Percentiles rank a stretch among this genome's conserved stretches.
phyloP scores from a whole-genome alignment of 2,329 filamentous ascomycete genomes.

The Microsporum canis region DNA sequence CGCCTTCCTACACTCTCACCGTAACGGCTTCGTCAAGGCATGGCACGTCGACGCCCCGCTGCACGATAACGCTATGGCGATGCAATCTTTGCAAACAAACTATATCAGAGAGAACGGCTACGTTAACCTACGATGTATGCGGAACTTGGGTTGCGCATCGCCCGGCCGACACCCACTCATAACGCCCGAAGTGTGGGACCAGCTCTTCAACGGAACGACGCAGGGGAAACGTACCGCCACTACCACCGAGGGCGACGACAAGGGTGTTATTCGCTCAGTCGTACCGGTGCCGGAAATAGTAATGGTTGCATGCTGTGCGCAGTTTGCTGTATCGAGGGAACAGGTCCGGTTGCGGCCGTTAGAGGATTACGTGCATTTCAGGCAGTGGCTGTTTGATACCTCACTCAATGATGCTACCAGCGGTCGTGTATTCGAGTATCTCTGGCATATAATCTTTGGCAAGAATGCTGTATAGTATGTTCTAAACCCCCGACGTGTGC shows the following conservation, averaged over 20 bases:
- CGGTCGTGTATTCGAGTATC: conserved; percentile 48
- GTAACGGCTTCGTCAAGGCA: conserved; percentile 25
- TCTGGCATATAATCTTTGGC: conserved; percentile 47
- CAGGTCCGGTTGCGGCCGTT: conserved; percentile 36
- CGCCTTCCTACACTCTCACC: conserved; percentile 36
- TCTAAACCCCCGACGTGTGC: background rate
- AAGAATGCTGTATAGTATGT: conserved; percentile 20
- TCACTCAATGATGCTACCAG: conserved; percentile 40
- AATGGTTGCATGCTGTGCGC: conserved; percentile 46
- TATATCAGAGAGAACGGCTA: conserved; percentile 41
- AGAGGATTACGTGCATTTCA: conserved; percentile 41
- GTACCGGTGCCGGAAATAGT: conserved; percentile 12
- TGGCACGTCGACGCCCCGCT: conserved; percentile 45
- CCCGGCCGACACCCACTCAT: conserved; percentile 19
- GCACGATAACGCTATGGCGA: conserved; percentile 38
- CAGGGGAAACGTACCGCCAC: conserved; percentile 8
- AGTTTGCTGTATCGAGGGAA: conserved; percentile 48
- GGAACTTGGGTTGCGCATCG: conserved; percentile 39
- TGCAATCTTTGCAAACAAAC: conserved; percentile 36
- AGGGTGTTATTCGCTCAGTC: conserved; percentile 3
- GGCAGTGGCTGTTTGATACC: conserved; percentile 46
- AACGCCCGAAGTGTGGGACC: conserved; percentile 19
- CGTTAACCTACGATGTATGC: conserved; percentile 45
- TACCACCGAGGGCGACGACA: background rate
- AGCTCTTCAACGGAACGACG: conserved; percentile 24